Percentiles rank a stretch among this genome's conserved stretches.
These are phyloP conservation scores for Yamadazyma atmosphaerica DNA, from an alignment of 1,139 yeast genomes.

Conservation along the genomic window DNA sequence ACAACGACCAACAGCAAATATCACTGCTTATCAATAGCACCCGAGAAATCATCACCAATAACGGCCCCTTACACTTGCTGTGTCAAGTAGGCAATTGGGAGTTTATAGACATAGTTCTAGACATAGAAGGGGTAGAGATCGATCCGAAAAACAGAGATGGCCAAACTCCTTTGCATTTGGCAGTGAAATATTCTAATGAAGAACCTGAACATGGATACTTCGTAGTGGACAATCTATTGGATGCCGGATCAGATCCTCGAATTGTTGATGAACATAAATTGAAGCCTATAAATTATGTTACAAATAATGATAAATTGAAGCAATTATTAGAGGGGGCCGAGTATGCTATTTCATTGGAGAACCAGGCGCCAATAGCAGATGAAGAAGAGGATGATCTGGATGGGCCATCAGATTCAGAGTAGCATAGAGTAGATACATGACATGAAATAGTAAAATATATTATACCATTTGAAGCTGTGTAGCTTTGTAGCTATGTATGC, in stretches of 20 bases:
- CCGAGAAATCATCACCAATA: constrained; percentile 73
- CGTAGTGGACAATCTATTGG: constrained; percentile 76
- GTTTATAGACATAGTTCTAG: constrained; percentile 77
- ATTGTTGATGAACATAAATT: constrained; percentile 44
- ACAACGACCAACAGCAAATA: constrained; percentile 46
- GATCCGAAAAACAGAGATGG: constrained; percentile 79
- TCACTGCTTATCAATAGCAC: constrained; percentile 68
- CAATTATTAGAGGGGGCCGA: constrained; percentile 80
- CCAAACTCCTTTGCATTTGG: constrained; percentile 87
- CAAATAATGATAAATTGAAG: constrained; percentile 51
- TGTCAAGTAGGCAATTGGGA: constrained; percentile 84
- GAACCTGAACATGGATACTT: constrained; percentile 89
- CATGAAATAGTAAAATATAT: too few relatives aligned
- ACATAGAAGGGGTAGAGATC: constrained; percentile 87
- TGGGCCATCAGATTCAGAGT: constrained; percentile 29
- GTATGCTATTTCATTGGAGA: constrained; percentile 55
- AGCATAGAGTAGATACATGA: not conserved
- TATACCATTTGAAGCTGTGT: too few relatives aligned
- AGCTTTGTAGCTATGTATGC: too few relatives aligned
- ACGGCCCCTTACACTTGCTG: constrained; percentile 80
- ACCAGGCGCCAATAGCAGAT: constrained; percentile 20
- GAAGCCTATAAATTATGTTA: constrained; percentile 73
- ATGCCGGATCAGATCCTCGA: constrained; percentile 90
- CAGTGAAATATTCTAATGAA: constrained; percentile 69
- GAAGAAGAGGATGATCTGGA: constrained; percentile 26